These are phyloP conservation scores for Exophiala mesophila DNA, from an alignment of 2,329 filamentous ascomycete genomes.

Conservation along the genomic window DNA sequence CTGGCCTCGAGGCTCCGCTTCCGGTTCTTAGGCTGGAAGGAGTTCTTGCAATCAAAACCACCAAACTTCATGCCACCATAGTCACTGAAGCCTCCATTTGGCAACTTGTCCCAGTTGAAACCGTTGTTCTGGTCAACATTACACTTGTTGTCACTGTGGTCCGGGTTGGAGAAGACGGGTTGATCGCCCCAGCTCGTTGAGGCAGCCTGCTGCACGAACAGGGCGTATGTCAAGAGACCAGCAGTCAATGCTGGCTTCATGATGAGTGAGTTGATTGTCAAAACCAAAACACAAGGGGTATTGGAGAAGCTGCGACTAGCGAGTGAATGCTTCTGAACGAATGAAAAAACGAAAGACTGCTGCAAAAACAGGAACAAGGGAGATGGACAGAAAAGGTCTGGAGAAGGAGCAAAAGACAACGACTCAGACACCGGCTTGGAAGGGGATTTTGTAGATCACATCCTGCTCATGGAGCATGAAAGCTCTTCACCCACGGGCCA, in stretches of 20 bases:
- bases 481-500: no score
- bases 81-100: slow-evolving; percentile 54
- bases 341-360: slow-evolving; percentile 30
- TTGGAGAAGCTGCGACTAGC: not conserved
- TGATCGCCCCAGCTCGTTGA: slow-evolving; percentile 46
- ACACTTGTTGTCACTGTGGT: slow-evolving; percentile 73
- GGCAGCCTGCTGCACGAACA: slow-evolving; percentile 45
- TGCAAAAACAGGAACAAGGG: slow-evolving; percentile 35
- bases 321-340: slow-evolving; percentile 9
- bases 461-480: no score
- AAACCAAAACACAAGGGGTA: slow-evolving; percentile 1
- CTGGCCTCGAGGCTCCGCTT: slow-evolving; percentile 42
- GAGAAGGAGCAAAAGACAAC: not conserved
- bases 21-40: slow-evolving; percentile 55
- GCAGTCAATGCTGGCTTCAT: slow-evolving; percentile 26
- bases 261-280: slow-evolving; percentile 6
- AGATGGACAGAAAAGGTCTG: slow-evolving; percentile 26
- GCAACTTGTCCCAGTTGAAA: slow-evolving; percentile 66
- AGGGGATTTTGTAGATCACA: no score
- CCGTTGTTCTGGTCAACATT: slow-evolving; percentile 62
- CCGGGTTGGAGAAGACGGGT: slow-evolving; percentile 59
- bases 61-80: slow-evolving; percentile 72
- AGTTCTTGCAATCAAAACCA: slow-evolving; percentile 65
- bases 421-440: no score
- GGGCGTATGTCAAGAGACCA: slow-evolving; percentile 42